Conservation (phyloP, 768 basidiomycete species). For the Rhizopogon salebrosus region DNA sequence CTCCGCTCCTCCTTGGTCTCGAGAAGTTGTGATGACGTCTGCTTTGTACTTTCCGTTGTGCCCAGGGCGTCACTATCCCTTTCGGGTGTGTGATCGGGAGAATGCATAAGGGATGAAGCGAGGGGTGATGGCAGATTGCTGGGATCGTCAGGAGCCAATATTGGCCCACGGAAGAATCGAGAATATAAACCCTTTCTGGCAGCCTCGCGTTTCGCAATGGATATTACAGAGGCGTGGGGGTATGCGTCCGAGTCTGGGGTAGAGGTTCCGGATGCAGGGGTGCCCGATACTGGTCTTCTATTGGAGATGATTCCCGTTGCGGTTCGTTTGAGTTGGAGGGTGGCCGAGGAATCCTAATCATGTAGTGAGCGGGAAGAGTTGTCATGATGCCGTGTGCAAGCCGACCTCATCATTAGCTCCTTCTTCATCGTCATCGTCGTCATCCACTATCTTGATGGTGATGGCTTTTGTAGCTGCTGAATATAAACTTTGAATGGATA, state of each 20-base stretch:
- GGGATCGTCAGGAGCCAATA: slow-evolving; percentile 45
- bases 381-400: background rate
- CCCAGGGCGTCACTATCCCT: background rate
- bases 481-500: slow-evolving; percentile 43
- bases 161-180: slow-evolving; percentile 74
- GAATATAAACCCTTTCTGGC: slow-evolving; percentile 75
- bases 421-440: slow-evolving; percentile 37
- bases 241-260: slow-evolving; percentile 30
- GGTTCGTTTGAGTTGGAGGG: slow-evolving; percentile 47
- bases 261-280: slow-evolving; percentile 40
- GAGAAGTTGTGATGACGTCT: slow-evolving; percentile 1
- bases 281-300: slow-evolving; percentile 50
- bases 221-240: slow-evolving; percentile 47
- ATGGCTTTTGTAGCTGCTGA: slow-evolving; percentile 80
- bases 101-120: background rate
- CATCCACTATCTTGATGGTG: slow-evolving; percentile 56
- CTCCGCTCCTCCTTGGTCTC: slow-evolving; percentile 16
- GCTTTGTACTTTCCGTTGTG: slow-evolving; percentile 5
- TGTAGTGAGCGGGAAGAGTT: background rate
- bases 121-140: background rate
- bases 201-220: slow-evolving; percentile 70
- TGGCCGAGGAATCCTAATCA: slow-evolving; percentile 11
- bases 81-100: background rate
- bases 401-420: background rate
- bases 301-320: slow-evolving; percentile 74